Percentiles rank a stretch among this genome's conserved stretches.
Conservation (phyloP, 78 protist genomes). For the Polysphondylium violaceum region DNA sequence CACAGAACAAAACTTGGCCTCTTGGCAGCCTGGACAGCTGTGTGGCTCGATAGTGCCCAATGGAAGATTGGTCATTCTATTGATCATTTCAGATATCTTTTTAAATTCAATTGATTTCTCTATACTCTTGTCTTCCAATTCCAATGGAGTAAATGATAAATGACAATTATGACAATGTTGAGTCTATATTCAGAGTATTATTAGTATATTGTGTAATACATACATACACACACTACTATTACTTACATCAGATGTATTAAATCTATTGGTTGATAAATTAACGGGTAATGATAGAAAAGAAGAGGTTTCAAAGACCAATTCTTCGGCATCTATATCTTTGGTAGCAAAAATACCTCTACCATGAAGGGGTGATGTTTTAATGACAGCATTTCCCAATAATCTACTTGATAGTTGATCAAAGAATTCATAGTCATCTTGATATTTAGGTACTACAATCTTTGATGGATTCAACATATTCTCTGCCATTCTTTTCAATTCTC, state of each 20-base stretch:
- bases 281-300: conserved; percentile 6
- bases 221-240: neutral
- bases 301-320: conserved; percentile 39
- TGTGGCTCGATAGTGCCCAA: conserved; percentile 15
- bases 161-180: conserved; percentile 67
- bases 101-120: conserved; percentile 25
- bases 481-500: conserved; percentile 17
- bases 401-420: neutral
- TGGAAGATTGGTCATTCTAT: conserved; percentile 51
- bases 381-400: neutral
- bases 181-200: neutral
- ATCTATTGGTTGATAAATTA: neutral
- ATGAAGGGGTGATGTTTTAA: conserved; percentile 20
- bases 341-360: conserved; percentile 77
- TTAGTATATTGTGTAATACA: neutral
- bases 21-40: conserved; percentile 31
- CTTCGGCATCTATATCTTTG: conserved; percentile 58
- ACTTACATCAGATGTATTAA: conserved; percentile 26
- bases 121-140: conserved; percentile 15
- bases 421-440: conserved; percentile 59
- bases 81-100: conserved; percentile 20
- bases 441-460: conserved; percentile 8
- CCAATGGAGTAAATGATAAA: conserved; percentile 27
- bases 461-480: conserved; percentile 18
- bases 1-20: conserved; percentile 10